Conservation (phyloP, 2,329 filamentous ascomycete genomes). For the Tolypocladium amazonense region DNA sequence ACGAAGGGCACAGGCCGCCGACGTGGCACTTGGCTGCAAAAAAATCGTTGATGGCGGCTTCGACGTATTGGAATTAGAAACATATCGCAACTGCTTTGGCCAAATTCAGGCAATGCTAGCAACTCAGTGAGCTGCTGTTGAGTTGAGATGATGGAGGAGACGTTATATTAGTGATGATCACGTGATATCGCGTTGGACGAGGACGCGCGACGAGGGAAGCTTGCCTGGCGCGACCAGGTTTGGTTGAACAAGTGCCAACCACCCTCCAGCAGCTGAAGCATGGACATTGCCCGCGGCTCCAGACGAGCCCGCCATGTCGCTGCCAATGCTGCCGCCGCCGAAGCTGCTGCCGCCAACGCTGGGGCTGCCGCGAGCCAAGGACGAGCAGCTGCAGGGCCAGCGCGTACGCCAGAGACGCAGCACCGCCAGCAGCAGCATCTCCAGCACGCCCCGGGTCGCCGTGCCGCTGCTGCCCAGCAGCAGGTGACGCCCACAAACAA, state of each 20-base stretch:
- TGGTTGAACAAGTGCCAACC: neutral
- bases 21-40: neutral
- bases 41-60: neutral
- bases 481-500: slow-evolving; percentile 3
- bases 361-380: neutral
- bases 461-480: neutral
- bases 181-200: neutral
- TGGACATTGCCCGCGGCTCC: slow-evolving; percentile 20
- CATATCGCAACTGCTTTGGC: neutral
- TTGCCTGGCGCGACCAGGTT: neutral
- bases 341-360: neutral
- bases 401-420: neutral
- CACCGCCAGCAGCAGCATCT: slow-evolving; percentile 1
- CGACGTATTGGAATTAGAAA: neutral
- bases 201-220: neutral
- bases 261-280: slow-evolving; percentile 2
- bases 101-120: neutral
- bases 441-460: slow-evolving; percentile 1
- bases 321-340: slow-evolving; percentile 9
- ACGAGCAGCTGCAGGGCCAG: neutral
- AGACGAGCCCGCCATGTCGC: slow-evolving; percentile 19
- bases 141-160: neutral
- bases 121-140: neutral
- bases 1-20: neutral
- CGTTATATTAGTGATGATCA: neutral